Percentiles rank a stretch among this genome's conserved stretches.
These are phyloP conservation scores for Ensete glaucum DNA, from an alignment of 176 grass and related monocot genomes.

Conservation along the genomic window DNA sequence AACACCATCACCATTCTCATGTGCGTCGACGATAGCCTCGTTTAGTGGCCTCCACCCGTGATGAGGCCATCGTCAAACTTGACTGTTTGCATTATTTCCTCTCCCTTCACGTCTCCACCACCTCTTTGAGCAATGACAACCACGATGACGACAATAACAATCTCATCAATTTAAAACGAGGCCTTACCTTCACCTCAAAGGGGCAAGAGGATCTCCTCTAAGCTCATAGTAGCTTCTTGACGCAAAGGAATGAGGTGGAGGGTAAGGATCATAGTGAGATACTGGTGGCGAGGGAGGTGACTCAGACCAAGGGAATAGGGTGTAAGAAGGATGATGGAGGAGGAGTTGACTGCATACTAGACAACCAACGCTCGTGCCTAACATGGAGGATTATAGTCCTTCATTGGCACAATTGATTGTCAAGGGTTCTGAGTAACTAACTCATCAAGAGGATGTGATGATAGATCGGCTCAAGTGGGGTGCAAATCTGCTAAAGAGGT, in stretches of 20 bases:
- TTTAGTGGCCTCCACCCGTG: conserved; percentile 69
- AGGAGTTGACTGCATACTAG: conserved; percentile 73
- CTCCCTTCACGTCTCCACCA: conserved; percentile 57
- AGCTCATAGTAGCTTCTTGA: conserved; percentile 77
- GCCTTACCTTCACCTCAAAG: conserved; percentile 66
- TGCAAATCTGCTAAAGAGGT: conserved; percentile 46
- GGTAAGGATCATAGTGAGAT: conserved; percentile 25
- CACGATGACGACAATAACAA: conserved; percentile 20
- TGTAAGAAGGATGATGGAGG: conserved; percentile 61
- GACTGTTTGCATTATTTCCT: conserved; percentile 86
- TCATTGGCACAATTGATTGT: conserved; percentile 54
- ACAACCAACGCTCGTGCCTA: conserved; percentile 59
- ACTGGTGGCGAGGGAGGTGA: conserved; percentile 36
- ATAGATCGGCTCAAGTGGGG: conserved; percentile 45
- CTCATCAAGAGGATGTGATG: conserved; percentile 76
- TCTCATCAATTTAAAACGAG: conserved; percentile 47
- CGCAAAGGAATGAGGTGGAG: conserved; percentile 46
- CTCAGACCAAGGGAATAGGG: conserved; percentile 58
- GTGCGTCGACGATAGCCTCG: conserved; percentile 42
- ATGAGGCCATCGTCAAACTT: conserved; percentile 80
- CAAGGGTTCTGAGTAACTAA: conserved; percentile 48
- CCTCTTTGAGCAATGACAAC: conserved; percentile 22
- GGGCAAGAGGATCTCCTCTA: conserved; percentile 49
- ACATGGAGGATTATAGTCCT: conserved; percentile 83
- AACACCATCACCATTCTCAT: conserved; percentile 72